Base-by-base conservation (phyloP, 1,139 yeast genomes). In the Entelexis paramagnoliae region DNA sequence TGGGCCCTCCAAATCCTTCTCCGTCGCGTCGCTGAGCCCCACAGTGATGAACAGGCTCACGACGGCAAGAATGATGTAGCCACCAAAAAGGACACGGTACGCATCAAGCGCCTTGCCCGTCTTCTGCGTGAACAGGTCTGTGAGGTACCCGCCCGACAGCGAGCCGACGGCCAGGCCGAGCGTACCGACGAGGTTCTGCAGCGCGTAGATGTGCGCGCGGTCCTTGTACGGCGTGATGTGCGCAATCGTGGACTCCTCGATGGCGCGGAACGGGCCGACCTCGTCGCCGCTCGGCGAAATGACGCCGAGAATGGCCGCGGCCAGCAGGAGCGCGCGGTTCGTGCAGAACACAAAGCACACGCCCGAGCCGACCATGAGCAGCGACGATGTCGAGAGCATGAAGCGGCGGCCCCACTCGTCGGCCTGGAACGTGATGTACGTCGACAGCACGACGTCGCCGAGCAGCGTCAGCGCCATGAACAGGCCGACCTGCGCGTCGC, bases 201-300 rank as follows among this genome's bases (percentile, higher is more conserved):
- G 73, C 0, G 95, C 88, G 69, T 80, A 87, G 1, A 86, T 72
- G 56, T 81, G 87, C 0, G 95, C 83, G 45, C 94, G 71, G 52
- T 78, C 77, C 48, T 72, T 73, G 47, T 74, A 74, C 0, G 82
- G 79, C 0, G 94, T 82, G 59, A 88, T 68, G 66, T 86, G 94
- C 0, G 96, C 95, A 52, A 88, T 72, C 30, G 85, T 76, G 0
- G 94, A 83, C 64, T 88, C 96, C 64, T 88, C 96, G 20, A 88
- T 80, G 1, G 94, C 80, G 62, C 85, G 83, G 67, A 88, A 88
- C 0, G 96, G 96, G 0, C 96, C 96, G 0, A 91, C 86, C 63
- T 88, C 96, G 61, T 83, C 91, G 16, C 96, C 95, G 36, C 89
- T 80, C 0, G 96, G 95, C 1, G 95, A 85, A 5, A 88, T 83